Evolutionary conservation across 2,329 filamentous ascomycete genomes (phyloP).

Genomic region (Arthrocladium fulminans): DNA sequence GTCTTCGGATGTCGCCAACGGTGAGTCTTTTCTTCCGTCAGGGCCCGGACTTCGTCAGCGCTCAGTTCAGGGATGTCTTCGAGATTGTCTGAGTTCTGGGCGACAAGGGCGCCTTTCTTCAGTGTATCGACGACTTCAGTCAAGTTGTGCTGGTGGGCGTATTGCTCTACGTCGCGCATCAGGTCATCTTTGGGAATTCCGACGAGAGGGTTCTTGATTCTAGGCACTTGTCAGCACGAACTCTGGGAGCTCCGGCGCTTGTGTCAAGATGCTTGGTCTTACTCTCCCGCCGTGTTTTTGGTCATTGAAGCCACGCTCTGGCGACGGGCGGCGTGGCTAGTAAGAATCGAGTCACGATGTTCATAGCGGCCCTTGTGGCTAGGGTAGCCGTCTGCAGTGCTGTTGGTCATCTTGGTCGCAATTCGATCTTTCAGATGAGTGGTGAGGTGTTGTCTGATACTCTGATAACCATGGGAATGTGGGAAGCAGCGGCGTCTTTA

Average conservation of each 20-base stretch:
- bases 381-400: no score
- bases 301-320: background rate
- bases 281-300: conserved; percentile 1
- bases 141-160: conserved; percentile 50
- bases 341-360: background rate
- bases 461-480: no score
- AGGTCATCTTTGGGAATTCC: conserved; percentile 26
- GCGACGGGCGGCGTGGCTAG: background rate
- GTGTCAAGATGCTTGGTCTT: background rate
- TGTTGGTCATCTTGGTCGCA: no score
- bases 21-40: conserved; percentile 28
- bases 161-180: conserved; percentile 25
- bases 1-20: conserved; percentile 30
- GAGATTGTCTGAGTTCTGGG: conserved; percentile 57
- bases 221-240: conserved; percentile 1
- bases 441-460: no score
- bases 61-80: conserved; percentile 40
- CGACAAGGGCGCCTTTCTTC: conserved; percentile 62
- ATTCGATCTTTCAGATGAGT: no score
- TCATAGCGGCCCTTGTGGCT: no score
- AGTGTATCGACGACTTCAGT: conserved; percentile 50
- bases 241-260: background rate
- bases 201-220: conserved; percentile 25
- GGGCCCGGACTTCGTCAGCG: conserved; percentile 27
- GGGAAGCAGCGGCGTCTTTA: no score